Base-by-base conservation (phyloP, 2,329 filamentous ascomycete species). In the Colletotrichum phormii region DNA sequence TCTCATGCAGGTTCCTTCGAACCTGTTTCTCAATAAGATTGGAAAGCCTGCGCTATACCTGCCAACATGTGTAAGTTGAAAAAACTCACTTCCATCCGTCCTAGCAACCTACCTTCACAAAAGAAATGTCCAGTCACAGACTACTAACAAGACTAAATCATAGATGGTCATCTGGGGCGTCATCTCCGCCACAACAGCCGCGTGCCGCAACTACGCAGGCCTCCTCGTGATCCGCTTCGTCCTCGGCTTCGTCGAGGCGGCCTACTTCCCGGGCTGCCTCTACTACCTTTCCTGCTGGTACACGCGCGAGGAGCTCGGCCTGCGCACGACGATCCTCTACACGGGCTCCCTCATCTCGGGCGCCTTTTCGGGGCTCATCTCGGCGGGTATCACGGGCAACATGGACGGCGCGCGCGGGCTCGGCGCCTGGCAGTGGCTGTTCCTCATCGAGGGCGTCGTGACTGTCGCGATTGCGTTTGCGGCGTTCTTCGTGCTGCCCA, bases 251-350 rank as follows among this genome's bases (percentile, higher is more conserved):
- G 64, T 73, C 18, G 67, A 75, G 35, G 73, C 73, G 1, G 71
- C 73, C 3, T 67, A 73, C 58, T 73, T 74, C 24, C 73, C 73
- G 1, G 85, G 89, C 11, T 89, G 89, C 76, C 81, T 93, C 4
- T 93, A 91, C 82, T 92, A 90, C 75, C 84, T 93, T 49, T 86
- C 83, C 71, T 87, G 85, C 66, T 94, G 92, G 92, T 94, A 94
- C 77, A 94, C 91, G 0, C 87, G 92, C 57, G 89, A 90, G 74
- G 93, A 93, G 79, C 84, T 93, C 1, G 89, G 88, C 11, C 82
- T 92, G n/a, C 86, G 91, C 11, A 93, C 90, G 15, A 90, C 91
- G 2, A 83, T 92, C 24, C 85, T 94, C 7, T 93, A 93, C 79
- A 90, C 91, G 0, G 93, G 92, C 0, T 90, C 90, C 0, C 84